Base-by-base conservation (phyloP, 1,284 basidiomycete genomes). In the Ceratobasidium sp. region DNA sequence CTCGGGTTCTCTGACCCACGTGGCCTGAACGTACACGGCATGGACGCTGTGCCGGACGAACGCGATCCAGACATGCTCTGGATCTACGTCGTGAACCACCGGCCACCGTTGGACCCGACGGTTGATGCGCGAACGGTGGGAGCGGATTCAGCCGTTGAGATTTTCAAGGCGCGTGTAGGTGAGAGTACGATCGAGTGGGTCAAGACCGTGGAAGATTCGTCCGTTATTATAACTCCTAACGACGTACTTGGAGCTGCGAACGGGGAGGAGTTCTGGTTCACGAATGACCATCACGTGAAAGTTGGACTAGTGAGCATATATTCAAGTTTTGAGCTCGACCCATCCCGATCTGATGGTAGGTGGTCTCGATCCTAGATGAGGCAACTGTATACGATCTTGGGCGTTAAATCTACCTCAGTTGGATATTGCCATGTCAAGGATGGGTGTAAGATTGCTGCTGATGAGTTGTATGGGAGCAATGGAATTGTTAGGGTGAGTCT, bases 91-190 rank as follows among this genome's bases (percentile, higher is more conserved):
- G 85, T 92, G 77, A 93, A 93, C 81, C 91, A 93, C 81, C 88
- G 90, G 17, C 87, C 85, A 7, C 85, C 87, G 0, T 78, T 84
- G 8, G 82, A 82, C 37, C 76, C 73, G 3, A n/a, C 26, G 5
- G 82, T 81, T 15, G 80, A 85, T 39, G 83, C 88, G 1, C 80
- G 77, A 15, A 76, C 80, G n/a, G 84, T 87, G 7, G 92, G 92
- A 17, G 91, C 92, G 6, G 90, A 94, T 80, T 92, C 91, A 1
- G 88, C 86, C 56, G 84, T 94, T n/a, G 92, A 94, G 81, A 85
- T 94, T 26, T 94, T 94, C 82, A 87, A 87, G 79, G 89, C 90
- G 0, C 83, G 78, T 0, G 79, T 88, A 1, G 88, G 89, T 5
- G 84, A 84, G 64, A 80, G 82, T 8, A 82, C 81, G 7, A 81